Evolutionary conservation across 768 basidiomycete genomes (phyloP).

Genomic region (Lentinula detonsa): DNA sequence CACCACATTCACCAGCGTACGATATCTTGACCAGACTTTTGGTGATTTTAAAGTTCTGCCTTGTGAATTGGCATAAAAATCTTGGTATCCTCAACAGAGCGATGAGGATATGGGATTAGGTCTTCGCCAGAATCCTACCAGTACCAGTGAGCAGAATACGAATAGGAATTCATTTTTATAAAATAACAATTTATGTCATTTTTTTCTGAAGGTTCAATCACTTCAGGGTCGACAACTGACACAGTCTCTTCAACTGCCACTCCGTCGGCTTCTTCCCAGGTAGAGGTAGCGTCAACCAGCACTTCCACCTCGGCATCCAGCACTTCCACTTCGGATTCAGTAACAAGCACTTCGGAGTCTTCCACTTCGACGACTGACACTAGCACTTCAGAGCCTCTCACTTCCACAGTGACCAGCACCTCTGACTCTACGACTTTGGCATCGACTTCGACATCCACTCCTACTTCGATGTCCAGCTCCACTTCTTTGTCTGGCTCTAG

Average conservation of each 20-base stretch:
- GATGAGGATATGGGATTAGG: constrained; percentile 6
- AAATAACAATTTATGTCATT: not conserved
- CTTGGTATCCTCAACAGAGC: not conserved
- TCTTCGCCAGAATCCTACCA: constrained; percentile 1
- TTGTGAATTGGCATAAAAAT: not conserved
- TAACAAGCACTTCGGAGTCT: constrained; percentile 9
- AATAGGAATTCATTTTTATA: not conserved
- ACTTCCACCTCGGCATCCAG: not conserved
- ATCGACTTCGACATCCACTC: constrained; percentile 12
- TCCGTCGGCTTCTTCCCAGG: constrained; percentile 9
- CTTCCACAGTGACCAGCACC: not conserved
- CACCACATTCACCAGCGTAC: not conserved
- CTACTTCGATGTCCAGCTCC: constrained; percentile 12
- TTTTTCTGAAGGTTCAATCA: not conserved
- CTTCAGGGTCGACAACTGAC: constrained; percentile 5
- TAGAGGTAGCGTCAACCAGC: not conserved
- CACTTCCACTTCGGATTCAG: constrained; percentile 10
- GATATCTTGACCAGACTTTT: not conserved
- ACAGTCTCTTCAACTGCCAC: constrained; percentile 11
- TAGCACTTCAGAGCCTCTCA: constrained; percentile 11
- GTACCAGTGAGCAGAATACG: not conserved
- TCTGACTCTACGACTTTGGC: constrained; percentile 11
- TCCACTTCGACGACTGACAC: constrained; percentile 15
- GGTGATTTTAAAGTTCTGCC: too few species aligned
- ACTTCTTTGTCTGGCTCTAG: constrained; percentile 13